Evolutionary conservation across 1,284 basidiomycete species (phyloP).

Genomic region (Cryptococcus wingfieldii): DNA sequence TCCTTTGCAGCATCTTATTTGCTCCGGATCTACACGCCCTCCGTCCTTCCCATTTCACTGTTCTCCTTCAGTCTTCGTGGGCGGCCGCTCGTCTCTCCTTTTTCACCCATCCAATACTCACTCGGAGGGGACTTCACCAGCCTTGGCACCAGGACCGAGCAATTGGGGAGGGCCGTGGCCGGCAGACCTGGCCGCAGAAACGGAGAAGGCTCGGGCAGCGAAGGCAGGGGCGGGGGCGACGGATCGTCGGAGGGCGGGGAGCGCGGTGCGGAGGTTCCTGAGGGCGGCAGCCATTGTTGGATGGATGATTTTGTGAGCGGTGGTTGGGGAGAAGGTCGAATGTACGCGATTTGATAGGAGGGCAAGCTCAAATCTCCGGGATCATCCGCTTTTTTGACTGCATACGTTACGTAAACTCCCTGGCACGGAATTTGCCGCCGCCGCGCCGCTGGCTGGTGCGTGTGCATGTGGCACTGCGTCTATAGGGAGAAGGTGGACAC

Average conservation of each 20-base stretch:
- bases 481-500: too few relatives aligned
- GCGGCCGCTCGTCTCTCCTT: background rate
- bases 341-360: conserved; percentile 1
- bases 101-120: conserved; percentile 18
- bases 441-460: too few relatives aligned
- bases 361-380: background rate
- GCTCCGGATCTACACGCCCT: too few relatives aligned
- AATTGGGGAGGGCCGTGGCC: conserved; percentile 37
- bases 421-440: too few relatives aligned
- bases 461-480: too few relatives aligned
- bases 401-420: too few relatives aligned
- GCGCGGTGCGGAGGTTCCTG: conserved; percentile 33
- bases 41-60: background rate
- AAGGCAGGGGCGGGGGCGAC: conserved; percentile 19
- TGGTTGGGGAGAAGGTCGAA: conserved; percentile 5
- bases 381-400: background rate
- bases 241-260: conserved; percentile 17
- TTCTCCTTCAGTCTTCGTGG: background rate
- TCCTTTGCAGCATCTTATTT: background rate
- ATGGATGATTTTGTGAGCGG: conserved; percentile 5
- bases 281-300: conserved; percentile 35
- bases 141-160: conserved; percentile 39
- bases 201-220: conserved; percentile 37
- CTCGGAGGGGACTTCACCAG: conserved; percentile 48
- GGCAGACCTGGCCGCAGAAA: conserved; percentile 30